Conservation (phyloP, 441 rosid species). For the Biscutella auriculata region DNA sequence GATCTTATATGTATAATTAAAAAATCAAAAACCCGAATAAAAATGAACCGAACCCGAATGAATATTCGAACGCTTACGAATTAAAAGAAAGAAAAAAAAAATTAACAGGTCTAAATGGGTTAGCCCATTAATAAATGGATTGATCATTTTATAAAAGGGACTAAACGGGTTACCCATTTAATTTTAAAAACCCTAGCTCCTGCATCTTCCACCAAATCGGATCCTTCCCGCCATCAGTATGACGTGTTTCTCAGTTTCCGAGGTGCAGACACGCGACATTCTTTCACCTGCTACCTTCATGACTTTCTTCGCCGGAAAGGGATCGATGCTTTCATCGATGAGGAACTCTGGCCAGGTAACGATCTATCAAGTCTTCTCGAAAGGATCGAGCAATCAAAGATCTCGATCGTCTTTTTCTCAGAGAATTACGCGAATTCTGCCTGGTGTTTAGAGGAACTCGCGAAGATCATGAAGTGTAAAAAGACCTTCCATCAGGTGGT, state of each 20-base stretch:
- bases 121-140: no score
- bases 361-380: not conserved
- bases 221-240: constrained; percentile 21
- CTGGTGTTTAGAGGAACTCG: constrained; percentile 21
- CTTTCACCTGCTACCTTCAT: constrained; percentile 1
- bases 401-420: constrained; percentile 14
- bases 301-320: constrained; percentile 18
- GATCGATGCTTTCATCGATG: constrained; percentile 18
- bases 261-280: constrained; percentile 7
- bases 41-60: no score
- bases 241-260: constrained; percentile 22
- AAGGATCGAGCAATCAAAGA: constrained; percentile 15
- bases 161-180: no score
- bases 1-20: no score
- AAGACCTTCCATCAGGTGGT: not conserved
- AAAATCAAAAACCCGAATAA: no score
- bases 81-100: no score
- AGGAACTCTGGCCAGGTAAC: constrained; percentile 6
- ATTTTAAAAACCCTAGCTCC: no score
- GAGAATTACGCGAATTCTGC: constrained; percentile 15
- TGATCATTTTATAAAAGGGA: no score
- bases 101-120: no score
- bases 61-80: no score
- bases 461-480: constrained; percentile 6
- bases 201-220: no score